Evolutionary conservation across 805 yeast genomes (phyloP), one percentile per base, ranked within the genome.

Genomic region (Candida tallmaniae): DNA sequence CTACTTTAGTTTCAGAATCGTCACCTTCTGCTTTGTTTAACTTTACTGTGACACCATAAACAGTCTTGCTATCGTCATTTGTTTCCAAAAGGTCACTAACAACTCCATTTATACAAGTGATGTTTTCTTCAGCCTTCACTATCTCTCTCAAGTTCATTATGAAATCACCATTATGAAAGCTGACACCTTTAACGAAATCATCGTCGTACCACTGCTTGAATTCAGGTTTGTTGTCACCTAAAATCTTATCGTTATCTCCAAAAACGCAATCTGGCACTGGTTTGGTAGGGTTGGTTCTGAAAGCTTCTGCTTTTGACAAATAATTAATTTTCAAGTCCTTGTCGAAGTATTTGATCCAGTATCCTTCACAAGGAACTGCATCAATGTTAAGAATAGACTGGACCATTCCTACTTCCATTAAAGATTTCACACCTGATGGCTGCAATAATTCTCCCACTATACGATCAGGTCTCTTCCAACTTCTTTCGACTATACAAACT

Each of bases 381-480:
- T 79, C 89, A 32, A 87, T 86, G 32, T 72, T 73, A 44, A 83
- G 81, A 20, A 86, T 54, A 2, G 89, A 80, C 43, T 77, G 76
- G 13, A 74, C 73, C 87, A 93, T 79, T 4, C 96, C 97, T 21
- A 93, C 64, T 46, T 86, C 80, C 45, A 72, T 69, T 37, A 93
- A 66, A 1, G 96, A 90, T 54, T 82, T 78, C 19, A 93, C 63
- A n/a, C 99, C 99, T 23, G 87, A 89, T 3, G 99, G 99, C 60
- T 93, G 99, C 73, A 93, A 72, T 51, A 93, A 72, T 58, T 93
- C 99, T 26, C 99, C 99, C 21, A 93, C 97, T 38, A 93, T 93
- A 47, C 99, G 73, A 58, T 93, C 96, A 2, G 98, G 98, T 56
- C 78, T 83, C 14, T 76, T 58, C 86, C 96, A 85, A 53, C 87